Evolutionary conservation across 108 stramenopile species (phyloP), one percentile per base, ranked within the genome.

Genomic region (Nitzschia inconspicua): DNA sequence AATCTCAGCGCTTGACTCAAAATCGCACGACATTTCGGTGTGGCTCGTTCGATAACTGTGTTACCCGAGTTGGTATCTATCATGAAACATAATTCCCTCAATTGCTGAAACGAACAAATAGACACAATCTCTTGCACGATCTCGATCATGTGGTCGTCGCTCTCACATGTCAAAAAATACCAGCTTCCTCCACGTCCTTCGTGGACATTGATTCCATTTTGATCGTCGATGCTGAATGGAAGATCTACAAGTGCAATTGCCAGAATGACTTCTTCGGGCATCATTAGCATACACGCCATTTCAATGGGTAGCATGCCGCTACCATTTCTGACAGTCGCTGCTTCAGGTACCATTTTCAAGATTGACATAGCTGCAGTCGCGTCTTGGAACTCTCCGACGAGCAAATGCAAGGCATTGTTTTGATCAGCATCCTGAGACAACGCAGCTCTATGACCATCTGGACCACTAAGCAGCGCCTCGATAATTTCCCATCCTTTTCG

Each of bases 141-240:
- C 27, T 78, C 65, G 16, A 78, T 70, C 50, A 77, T 80, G 47
- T 63, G 53, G 57, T 93, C 92, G 50, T 88, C 81, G 27, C 84
- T 79, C 41, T 93, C 92, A 63, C 88, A 86, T 22, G 77, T 62
- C 32, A 93, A 54, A 56, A 84, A 90, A 73, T 75, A 83, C 92
- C 92, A 93, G 67, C 88, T 89, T 49, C 66, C 75, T 28, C 91
- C 91, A 72, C 57, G 81, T 18, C 75, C 78, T 36, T 73, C 55
- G 3, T 76, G 52, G 16, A 74, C 54, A 53, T 71, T 71, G 8
- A 66, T 57, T 9, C 32, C 68, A 19, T 83, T 70, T 41, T 66
- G 72, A 16, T 78, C 68, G 42, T 82, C 79, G 34, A 89, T 69
- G 44, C 86, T 83, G 56, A 93, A 72, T 0, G 88, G 92, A 0